Percentiles rank a stretch among this genome's conserved stretches.
These are phyloP conservation scores for Teratosphaeria pseudoeucalypti DNA, from an alignment of 2,329 filamentous ascomycete genomes.

Conservation along the genomic window DNA sequence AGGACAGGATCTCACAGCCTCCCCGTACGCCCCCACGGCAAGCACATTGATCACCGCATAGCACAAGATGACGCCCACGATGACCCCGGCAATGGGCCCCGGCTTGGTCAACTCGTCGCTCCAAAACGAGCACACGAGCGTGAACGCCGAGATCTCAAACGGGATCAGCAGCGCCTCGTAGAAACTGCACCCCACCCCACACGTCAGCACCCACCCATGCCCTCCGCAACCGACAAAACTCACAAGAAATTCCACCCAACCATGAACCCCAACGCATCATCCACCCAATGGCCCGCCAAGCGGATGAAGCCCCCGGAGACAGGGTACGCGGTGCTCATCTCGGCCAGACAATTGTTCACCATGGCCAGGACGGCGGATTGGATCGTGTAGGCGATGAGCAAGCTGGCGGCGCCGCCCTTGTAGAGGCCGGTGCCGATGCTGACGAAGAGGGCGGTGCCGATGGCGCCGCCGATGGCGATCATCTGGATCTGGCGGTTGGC, in stretches of 20 bases:
- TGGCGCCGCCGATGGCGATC: constrained; percentile 27
- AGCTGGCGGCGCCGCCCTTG: constrained; percentile 40
- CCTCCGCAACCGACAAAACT: neutral
- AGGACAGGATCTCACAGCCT: constrained; percentile 16
- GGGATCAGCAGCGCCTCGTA: constrained; percentile 44
- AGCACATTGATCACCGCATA: constrained; percentile 30
- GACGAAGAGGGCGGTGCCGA: constrained; percentile 26
- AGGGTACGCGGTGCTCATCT: constrained; percentile 55
- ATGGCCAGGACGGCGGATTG: constrained; percentile 48
- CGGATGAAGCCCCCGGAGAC: constrained; percentile 55
- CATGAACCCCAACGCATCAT: constrained; percentile 53
- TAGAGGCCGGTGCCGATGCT: constrained; percentile 47
- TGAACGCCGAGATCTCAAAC: constrained; percentile 42
- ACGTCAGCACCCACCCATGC: neutral
- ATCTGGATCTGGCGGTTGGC: constrained; percentile 27
- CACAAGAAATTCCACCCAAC: constrained; percentile 29
- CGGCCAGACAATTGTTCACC: constrained; percentile 56
- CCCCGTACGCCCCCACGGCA: constrained; percentile 36
- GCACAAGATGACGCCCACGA: constrained; percentile 28
- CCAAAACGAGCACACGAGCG: constrained; percentile 32
- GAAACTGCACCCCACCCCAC: constrained; percentile 14
- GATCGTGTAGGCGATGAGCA: constrained; percentile 50
- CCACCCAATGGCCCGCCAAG: constrained; percentile 54
- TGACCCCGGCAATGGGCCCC: constrained; percentile 24
- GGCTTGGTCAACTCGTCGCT: constrained; percentile 33